Base-by-base conservation (phyloP, 148 eudicot genomes). In the Fagopyrum tataricum region DNA sequence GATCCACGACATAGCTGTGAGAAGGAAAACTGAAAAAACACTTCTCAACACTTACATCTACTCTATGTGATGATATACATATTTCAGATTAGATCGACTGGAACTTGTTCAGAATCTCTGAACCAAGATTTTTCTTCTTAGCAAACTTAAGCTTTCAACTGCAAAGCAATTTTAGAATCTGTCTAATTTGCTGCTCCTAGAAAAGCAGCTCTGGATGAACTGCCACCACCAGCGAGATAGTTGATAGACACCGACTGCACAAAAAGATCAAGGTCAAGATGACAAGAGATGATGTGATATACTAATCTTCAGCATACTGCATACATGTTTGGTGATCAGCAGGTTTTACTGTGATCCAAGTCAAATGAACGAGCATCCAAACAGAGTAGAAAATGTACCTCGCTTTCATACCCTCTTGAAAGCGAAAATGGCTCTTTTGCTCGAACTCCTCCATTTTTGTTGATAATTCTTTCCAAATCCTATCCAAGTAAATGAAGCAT, bases 351-450 rank as follows among this genome's bases (percentile, higher is more conserved):
- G 49, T 46, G 10, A 46, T 13, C 49, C 49, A 46, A 8, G 49
- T 46, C 49, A 46, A 46, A 11, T 8, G 49, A 58, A 6, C 64
- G 0, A 0, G 5, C 68, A 52, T 47, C 41, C 42, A 41, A 55
- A 14, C n/a, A 24, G 44, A 44, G 41, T 17, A 55, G 14, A 55
- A 41, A 46, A 8, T 56, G 64, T 85, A 89, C 98, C 93, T 89
- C 86, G 14, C 77, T 84, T 46, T 76, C 85, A 70, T 87, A 76
- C 71, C 75, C 75, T 66, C 87, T 82, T 74, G 91, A 85, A 70
- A 93, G 81, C 77, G 74, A 86, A 83, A 93, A 93, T 31, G 98
- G 95, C 73, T 93, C 98, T 73, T 86, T 76, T 78, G 87, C 97
- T 39, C 81, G 71, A 75, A 86, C 74, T 77, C 91, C 98, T 18